Evolutionary conservation across 495 filamentous ascomycete species (phyloP).

Genomic region (Neurospora discreta): DNA sequence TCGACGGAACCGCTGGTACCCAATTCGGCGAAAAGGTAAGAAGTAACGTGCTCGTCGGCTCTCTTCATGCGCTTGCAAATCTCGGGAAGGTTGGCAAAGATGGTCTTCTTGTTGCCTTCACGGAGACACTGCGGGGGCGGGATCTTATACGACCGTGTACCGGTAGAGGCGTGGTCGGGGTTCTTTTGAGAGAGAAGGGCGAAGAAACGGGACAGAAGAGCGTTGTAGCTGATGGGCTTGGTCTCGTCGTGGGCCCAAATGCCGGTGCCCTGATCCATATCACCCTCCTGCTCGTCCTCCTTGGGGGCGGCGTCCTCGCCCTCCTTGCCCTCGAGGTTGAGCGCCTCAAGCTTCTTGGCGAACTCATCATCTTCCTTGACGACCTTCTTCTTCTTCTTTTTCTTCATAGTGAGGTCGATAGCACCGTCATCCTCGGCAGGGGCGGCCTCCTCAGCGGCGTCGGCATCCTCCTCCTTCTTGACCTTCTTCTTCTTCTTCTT

Average conservation of each 20-base stretch:
- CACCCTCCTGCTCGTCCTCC: conserved; percentile 46
- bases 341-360: conserved; percentile 48
- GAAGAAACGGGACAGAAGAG: conserved; percentile 84
- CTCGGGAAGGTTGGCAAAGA: conserved; percentile 82
- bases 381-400: conserved; percentile 92
- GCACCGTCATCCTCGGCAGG: conserved; percentile 17
- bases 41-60: conserved; percentile 90
- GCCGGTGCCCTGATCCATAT: conserved; percentile 82
- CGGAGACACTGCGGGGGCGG: conserved; percentile 97
- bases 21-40: conserved; percentile 95
- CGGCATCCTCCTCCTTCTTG: conserved; percentile 57
- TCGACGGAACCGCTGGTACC: conserved; percentile 92
- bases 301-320: conserved; percentile 35
- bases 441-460: conserved; percentile 34
- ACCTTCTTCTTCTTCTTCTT: conserved; percentile 74
- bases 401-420: conserved; percentile 66
- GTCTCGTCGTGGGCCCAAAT: conserved; percentile 81
- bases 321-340: conserved; percentile 70
- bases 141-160: conserved; percentile 93
- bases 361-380: conserved; percentile 52
- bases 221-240: conserved; percentile 67
- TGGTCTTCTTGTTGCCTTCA: conserved; percentile 99
- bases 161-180: conserved; percentile 81
- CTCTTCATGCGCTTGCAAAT: conserved; percentile 77
- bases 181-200: conserved; percentile 82